Base-by-base conservation (phyloP, 495 filamentous ascomycete genomes). In the Pseudevernia furfuracea region DNA sequence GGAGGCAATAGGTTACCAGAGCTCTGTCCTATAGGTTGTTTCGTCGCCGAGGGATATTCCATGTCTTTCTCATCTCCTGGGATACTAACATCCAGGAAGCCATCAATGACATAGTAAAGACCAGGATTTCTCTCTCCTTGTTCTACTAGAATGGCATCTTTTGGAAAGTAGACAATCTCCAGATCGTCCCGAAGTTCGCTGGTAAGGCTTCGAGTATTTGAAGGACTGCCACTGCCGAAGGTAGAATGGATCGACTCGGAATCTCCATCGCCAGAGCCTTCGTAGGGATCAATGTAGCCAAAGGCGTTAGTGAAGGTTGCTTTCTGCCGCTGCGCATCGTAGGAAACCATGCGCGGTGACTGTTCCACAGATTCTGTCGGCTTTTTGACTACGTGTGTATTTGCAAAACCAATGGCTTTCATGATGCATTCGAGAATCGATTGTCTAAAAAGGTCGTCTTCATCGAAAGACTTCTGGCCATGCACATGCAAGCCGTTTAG, bases 161-260 rank as follows among this genome's bases (percentile, higher is more conserved):
- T 88, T 1, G 91, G 92, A 68, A 98, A 98, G 77, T 88, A 97
- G 6, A 98, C 95, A 66, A 98, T 96, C 71, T 98, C 94, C n/a
- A 97, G 83, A 52, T 98, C 94, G 69, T 94, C 86, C 56, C 86
- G 85, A 71, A 96, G 81, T 49, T 97, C 94, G 62, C 85, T 71
- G 71, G 82, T 65, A 71, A 92, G 66, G 81, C 85, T 78, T 73
- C 74, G 69, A 11, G 84, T 78, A 59, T 73, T 80, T n/a, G 70
- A 64, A 19, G 87, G 87, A 4, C 78, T 78, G 63, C 82, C 81
- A 6, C 82, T 83, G 1, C 81, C 78, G 9, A 87, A 88, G 64
- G 81, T 78, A 2, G 88, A 90, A 58, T 87, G 83, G 71, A 92
- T 80, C 0, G 94, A 97, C 65, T 96, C 93, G 0, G 89, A 86